These are phyloP conservation scores for Tolypocladium tropicale DNA, from an alignment of 2,329 filamentous ascomycete genomes.

Conservation along the genomic window DNA sequence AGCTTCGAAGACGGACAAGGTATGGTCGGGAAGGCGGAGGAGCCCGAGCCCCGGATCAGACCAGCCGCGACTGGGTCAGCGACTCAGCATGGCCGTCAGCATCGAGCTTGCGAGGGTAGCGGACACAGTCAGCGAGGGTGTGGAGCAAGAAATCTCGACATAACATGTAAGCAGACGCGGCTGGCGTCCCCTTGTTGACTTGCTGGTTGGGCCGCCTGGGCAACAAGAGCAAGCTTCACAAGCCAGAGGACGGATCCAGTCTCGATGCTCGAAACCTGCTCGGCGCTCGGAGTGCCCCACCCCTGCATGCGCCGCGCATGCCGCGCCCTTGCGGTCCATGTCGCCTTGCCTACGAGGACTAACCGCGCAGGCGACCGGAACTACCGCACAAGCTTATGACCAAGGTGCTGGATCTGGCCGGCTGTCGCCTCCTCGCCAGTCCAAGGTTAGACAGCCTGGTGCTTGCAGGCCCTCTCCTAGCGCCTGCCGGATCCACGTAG, in stretches of 20 bases:
- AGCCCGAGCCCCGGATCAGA: neutral
- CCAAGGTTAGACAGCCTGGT: neutral
- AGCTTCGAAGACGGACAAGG: neutral
- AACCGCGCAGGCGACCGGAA: too few relatives aligned
- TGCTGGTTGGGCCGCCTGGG: neutral
- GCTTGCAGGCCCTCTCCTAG: neutral
- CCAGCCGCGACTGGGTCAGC: too few relatives aligned
- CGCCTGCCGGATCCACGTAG: neutral
- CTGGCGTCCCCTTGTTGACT: neutral
- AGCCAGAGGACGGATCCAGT: neutral
- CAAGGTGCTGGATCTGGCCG: neutral
- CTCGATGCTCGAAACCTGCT: neutral
- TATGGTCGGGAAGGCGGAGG: too few relatives aligned
- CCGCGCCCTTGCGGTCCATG: neutral
- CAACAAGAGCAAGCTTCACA: neutral
- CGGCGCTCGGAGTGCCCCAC: neutral
- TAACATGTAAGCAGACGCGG: neutral
- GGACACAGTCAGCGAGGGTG: neutral
- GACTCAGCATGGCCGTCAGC: neutral
- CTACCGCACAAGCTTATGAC: neutral
- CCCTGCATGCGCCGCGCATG: neutral
- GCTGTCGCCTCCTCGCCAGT: neutral
- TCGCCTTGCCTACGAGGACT: too few relatives aligned
- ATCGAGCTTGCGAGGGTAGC: too few relatives aligned
- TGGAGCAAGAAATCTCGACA: neutral